A percentile compares a stretch with the other conserved stretches of the same genome.
phyloP scores from a whole-genome alignment of 2,329 filamentous ascomycete genomes.

The Aspergillus flavus region DNA sequence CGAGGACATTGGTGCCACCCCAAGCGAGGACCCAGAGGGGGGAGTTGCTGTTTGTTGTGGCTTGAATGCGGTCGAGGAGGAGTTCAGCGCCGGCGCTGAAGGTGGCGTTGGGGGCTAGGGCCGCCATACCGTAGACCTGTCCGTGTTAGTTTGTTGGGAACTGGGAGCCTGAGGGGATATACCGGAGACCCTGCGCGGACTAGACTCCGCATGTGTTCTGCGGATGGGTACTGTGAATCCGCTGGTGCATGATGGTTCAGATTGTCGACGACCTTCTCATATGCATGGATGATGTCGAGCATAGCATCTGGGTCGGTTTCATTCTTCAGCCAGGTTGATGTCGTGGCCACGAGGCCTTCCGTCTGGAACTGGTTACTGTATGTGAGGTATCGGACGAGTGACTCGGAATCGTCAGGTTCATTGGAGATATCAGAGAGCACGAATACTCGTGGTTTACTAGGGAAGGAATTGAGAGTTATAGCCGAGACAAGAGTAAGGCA shows the following conservation, averaged over 20 bases:
- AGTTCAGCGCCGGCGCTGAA: constrained; percentile 50
- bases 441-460: constrained; percentile 25
- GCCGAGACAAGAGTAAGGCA: not conserved
- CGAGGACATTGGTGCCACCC: constrained; percentile 58
- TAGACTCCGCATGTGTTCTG: constrained; percentile 37
- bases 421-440: constrained; percentile 10
- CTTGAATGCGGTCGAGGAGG: constrained; percentile 44
- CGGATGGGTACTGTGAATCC: constrained; percentile 46
- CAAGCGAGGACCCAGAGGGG: constrained; percentile 58
- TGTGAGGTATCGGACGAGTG: constrained; percentile 48
- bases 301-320: constrained; percentile 48
- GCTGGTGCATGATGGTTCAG: constrained; percentile 53
- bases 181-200: constrained; percentile 45
- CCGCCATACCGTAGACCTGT: constrained; percentile 38
- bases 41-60: constrained; percentile 35
- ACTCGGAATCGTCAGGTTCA: constrained; percentile 8
- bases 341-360: constrained; percentile 50
- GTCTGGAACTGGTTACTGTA: constrained; percentile 53
- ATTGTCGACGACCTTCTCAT: constrained; percentile 49
- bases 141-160: too few relatives aligned
- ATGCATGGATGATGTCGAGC: constrained; percentile 48
- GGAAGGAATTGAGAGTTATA: not conserved
- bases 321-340: constrained; percentile 50
- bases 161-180: constrained; percentile 18
- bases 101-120: constrained; percentile 33